Conservation (phyloP, 768 basidiomycete genomes). For the Mycena maculata region DNA sequence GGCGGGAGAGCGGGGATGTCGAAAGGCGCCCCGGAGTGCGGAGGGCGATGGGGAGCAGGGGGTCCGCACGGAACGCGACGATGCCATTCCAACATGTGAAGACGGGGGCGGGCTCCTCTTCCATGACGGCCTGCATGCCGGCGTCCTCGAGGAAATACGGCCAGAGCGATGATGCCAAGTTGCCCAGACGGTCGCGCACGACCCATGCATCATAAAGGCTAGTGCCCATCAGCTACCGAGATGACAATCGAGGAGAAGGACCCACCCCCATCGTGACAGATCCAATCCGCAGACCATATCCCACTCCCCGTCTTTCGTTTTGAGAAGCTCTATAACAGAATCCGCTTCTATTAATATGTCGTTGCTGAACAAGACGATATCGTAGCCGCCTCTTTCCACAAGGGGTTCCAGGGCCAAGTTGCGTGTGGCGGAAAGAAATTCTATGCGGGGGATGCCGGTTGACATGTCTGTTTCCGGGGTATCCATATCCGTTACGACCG, state of each 20-base stretch:
- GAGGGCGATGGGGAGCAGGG: constrained; percentile 52
- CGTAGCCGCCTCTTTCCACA: constrained; percentile 49
- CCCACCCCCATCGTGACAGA: constrained; percentile 44
- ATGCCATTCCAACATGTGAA: constrained; percentile 62
- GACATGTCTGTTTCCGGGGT: constrained; percentile 27
- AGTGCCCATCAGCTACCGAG: not conserved
- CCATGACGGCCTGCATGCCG: constrained; percentile 47
- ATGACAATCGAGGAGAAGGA: not conserved
- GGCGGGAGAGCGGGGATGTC: constrained; percentile 40
- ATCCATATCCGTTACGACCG: not conserved
- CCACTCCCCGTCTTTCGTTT: constrained; percentile 50
- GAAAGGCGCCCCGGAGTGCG: constrained; percentile 48
- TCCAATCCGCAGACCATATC: constrained; percentile 61
- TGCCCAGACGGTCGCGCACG: constrained; percentile 48
- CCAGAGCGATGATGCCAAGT: constrained; percentile 47
- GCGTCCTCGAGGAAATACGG: constrained; percentile 56
- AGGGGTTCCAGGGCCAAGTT: constrained; percentile 56
- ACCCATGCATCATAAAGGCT: constrained; percentile 54
- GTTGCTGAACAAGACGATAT: constrained; percentile 56
- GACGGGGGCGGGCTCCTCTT: constrained; percentile 55
- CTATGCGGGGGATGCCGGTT: constrained; percentile 45
- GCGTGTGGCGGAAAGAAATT: constrained; percentile 51
- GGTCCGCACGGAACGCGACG: constrained; percentile 53
- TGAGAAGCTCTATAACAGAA: constrained; percentile 52
- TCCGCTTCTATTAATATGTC: constrained; percentile 55